Evolutionary conservation across 2,329 filamentous ascomycete species (phyloP), one percentile per base, ranked within the genome.

Genomic region (Botrytis elliptica): DNA sequence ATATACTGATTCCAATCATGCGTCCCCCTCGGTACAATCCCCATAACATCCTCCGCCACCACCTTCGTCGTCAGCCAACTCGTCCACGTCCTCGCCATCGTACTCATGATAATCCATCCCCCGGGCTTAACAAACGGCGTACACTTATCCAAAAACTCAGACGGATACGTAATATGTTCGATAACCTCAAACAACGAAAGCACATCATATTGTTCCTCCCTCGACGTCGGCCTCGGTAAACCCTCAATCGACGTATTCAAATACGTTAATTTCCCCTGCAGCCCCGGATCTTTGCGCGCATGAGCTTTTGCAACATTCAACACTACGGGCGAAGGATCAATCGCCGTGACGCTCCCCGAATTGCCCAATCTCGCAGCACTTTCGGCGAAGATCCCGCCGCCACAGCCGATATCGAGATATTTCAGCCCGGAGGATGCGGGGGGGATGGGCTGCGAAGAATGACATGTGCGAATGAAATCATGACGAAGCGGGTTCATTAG

Each of bases 1-100:
- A 99, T 91, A 84, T 98, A 99, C 85, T 98, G 97, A 76, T 87
- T 87, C 96, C 96, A 99, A 82, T 98, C 94, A 84, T 99, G 96
- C 65, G 96, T 99, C 2, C 96, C 96, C 76, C 88, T 89, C 16
- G 96, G 96, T 73, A 99, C 96, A 75, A 98, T 93, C 8, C 93
- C 87, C 81, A 97, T 79, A 74, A 98, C 81, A 84, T 96, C 93
- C 84, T 99, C 96, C 0, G 96, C 96, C 76, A 97, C 87, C 38
- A 98, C 85, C 79, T 97, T 97, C 4, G 97, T 99, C 20, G 95
- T 94, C 65, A 98, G 83, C 91, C 94, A 99, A 78, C 93, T 96
- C 75, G 90, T 90, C 88, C 93, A 93, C 1, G 94, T 97, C 76
- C 96, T 87, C 69, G 96, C 93, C 81, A 99, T 98, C 4, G 96